Percentiles rank a stretch among this genome's conserved stretches.
phyloP scores from a whole-genome alignment of 2,329 filamentous ascomycete species.

The Fusarium duplospermum region DNA sequence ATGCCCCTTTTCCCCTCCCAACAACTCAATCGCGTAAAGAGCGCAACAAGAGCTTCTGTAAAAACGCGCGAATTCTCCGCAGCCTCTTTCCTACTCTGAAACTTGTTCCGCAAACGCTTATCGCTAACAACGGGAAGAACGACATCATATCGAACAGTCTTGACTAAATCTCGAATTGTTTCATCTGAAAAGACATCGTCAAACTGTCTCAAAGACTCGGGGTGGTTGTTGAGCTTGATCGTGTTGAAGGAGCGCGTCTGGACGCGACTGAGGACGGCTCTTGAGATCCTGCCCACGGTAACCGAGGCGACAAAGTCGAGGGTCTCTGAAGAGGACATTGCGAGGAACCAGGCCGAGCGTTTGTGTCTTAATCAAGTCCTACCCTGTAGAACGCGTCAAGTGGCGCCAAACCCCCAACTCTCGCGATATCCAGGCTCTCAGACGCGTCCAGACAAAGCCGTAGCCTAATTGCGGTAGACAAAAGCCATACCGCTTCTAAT shows the following conservation, averaged over 20 bases:
- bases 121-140: neutral
- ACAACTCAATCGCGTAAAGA: neutral
- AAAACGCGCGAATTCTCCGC: neutral
- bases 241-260: neutral
- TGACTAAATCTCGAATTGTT: neutral
- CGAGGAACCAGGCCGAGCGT: neutral
- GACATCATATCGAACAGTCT: neutral
- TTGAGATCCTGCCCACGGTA: neutral
- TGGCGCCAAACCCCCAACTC: neutral
- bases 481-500: neutral
- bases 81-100: neutral
- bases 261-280: neutral
- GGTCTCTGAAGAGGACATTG: neutral
- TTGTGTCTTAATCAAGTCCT: neutral
- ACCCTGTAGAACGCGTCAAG: neutral
- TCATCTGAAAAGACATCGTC: neutral
- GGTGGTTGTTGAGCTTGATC: neutral
- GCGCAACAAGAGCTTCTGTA: neutral
- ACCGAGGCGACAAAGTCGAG: conserved; percentile 1
- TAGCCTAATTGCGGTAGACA: neutral
- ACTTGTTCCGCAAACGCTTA: neutral
- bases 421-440: neutral
- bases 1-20: neutral
- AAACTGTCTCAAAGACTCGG: neutral
- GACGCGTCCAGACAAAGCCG: neutral